Evolutionary conservation across 2,329 filamentous ascomycete genomes (phyloP), one percentile per base, ranked within the genome.

Genomic region (Cladosporium sp.): DNA sequence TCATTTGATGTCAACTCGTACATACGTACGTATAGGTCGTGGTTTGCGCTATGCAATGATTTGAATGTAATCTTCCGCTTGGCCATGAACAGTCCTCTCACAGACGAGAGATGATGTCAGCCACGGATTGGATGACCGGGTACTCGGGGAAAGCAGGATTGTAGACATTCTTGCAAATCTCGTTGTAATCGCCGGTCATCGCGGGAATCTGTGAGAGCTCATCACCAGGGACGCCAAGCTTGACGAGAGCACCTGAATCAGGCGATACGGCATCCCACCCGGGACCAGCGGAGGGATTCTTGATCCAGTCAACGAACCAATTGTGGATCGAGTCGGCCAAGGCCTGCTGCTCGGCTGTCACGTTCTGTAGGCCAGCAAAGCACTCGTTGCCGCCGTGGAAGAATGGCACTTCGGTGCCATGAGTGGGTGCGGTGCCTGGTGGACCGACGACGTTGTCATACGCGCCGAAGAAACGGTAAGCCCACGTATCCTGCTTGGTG

Each of bases 391-490:
- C 65, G 3, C 66, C 64, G n/a, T 65, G 64, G 43, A 61, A 67
- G 20, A 61, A 43, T 11, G 61, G 60, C 11, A 75, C 69, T 40
- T 76, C 74, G 4, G 65, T 64, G 15, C 59, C 60, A 51, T 76
- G 74, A 62, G 60, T 72, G 71, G 45, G 61, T 51, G 60, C 69
- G 69, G 52, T 66, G 64, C 64, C 65, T 62, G 61, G 38, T 58
- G 54, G 47, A 55, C 55, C 5, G 39, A 49, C 19, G 57, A 65
- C 60, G n/a, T 65, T 64, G 25, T 59, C 58, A 55, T 62, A 65
- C 1, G 55, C 49, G 61, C 77, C 80, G 64, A 77, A 73, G 69
- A 80, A 80, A 11, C 76, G 76, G 38, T 64, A 65, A 3, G 45
- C 56, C 62, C 62, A 65, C 1, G 63, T 65, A 12, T 61, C 38